phyloP scores from a whole-genome alignment of 805 yeast species.

The Candida pini region DNA sequence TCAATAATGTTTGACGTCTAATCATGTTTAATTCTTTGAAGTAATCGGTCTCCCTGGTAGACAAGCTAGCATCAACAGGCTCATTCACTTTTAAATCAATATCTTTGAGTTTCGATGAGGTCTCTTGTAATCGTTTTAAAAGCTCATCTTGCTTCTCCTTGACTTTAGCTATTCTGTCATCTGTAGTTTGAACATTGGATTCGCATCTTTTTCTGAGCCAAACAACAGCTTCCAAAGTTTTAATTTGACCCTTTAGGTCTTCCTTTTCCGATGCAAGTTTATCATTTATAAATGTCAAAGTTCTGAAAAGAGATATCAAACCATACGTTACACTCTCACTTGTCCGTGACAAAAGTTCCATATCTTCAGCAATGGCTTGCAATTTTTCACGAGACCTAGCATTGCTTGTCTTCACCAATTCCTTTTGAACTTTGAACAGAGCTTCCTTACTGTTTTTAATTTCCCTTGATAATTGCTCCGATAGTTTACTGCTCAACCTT shows the following conservation, averaged over 20 bases:
- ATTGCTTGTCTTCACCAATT: too few species aligned
- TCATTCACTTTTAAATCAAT: constrained; percentile 5
- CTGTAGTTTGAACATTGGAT: constrained; percentile 13
- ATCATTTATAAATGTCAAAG: constrained; percentile 11
- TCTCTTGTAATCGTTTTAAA: constrained; percentile 13
- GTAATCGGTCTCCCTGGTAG: constrained; percentile 22
- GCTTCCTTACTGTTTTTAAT: constrained; percentile 3
- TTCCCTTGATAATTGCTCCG: constrained; percentile 4
- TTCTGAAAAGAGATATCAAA: constrained; percentile 15
- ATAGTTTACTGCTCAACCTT: constrained; percentile 2
- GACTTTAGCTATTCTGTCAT: constrained; percentile 29
- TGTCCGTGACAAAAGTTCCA: constrained; percentile 14
- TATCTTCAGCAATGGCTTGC: constrained; percentile 2
- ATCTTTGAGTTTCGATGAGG: constrained; percentile 6
- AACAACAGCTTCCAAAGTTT: constrained; percentile 10
- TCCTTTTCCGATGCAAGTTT: constrained; percentile 13
- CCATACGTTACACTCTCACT: constrained; percentile 14
- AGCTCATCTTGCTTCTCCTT: constrained; percentile 26
- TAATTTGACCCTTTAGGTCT: constrained; percentile 24
- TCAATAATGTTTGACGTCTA: constrained; percentile 10
- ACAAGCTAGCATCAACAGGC: constrained; percentile 12
- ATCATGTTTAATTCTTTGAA: constrained; percentile 20
- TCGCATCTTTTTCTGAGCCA: constrained; percentile 10
- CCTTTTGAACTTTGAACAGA: constrained; percentile 9
- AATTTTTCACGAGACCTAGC: too few species aligned